A percentile compares a stretch with the other conserved stretches of the same genome.
These are phyloP conservation scores for Ceratobasidium sp. DNA, from an alignment of 1,284 basidiomycete species.

Conservation along the genomic window DNA sequence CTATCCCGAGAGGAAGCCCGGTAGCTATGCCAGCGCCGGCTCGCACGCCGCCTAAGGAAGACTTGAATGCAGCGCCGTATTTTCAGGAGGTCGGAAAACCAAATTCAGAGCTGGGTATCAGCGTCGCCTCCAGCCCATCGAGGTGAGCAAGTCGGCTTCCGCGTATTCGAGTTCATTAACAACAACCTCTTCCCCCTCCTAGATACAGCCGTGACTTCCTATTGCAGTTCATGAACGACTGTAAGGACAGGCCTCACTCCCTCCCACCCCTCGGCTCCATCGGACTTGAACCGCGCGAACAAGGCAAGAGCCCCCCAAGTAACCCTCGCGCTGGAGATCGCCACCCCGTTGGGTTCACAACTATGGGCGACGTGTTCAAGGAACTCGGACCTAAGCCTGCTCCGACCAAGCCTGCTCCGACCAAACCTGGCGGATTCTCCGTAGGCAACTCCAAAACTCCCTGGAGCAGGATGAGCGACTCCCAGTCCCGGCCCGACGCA, in stretches of 20 bases:
- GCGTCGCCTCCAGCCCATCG: conserved; percentile 86
- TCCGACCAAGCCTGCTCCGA: conserved; percentile 43
- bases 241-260: conserved; percentile 91
- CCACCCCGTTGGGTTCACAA: conserved; percentile 33
- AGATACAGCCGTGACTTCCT: conserved; percentile 98
- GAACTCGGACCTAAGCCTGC: conserved; percentile 60
- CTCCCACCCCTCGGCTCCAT: conserved; percentile 91
- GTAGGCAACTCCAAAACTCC: conserved; percentile 79
- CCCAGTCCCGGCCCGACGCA: conserved; percentile 73
- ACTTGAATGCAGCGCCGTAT: conserved; percentile 81
- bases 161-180: background rate
- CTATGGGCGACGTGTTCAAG: conserved; percentile 51
- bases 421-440: conserved; percentile 48
- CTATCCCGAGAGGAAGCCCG: conserved; percentile 53
- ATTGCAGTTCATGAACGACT: conserved; percentile 94
- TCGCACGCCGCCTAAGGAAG: conserved; percentile 81
- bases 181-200: background rate
- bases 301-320: conserved; percentile 44
- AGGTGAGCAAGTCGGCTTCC: too few species aligned
- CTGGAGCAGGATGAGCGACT: conserved; percentile 52
- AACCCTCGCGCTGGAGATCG: conserved; percentile 32
- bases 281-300: conserved; percentile 82
- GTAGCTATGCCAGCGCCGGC: conserved; percentile 70
- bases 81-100: conserved; percentile 87
- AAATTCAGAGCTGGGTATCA: conserved; percentile 81